Base-by-base conservation (phyloP, 768 basidiomycete genomes). In the Boletus subparvulus region DNA sequence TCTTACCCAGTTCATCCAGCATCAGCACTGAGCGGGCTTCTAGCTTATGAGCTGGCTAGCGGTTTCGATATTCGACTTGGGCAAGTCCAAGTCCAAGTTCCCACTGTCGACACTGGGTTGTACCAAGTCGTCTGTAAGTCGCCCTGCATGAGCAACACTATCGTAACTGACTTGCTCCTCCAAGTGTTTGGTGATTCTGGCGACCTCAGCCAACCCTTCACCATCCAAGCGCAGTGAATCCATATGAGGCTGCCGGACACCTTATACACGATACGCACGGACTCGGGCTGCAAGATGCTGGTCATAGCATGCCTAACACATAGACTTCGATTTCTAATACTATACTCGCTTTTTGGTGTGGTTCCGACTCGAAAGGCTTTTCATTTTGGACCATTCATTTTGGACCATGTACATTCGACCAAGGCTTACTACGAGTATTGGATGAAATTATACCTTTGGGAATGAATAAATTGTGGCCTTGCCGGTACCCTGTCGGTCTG, bases 101-200 rank as follows among this genome's bases (percentile, higher is more conserved):
- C 75, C 8, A 17, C 44, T 13, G 68, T 78, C 16, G 5, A 47
- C 0, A 36, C 64, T 21, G 73, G 69, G 12, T 48, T 68, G 10
- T 78, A 78, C 58, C 58, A 67, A 19, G 10, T 78, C 40, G 69
- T 73, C 52, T 61, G 72, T 69, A 61, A 66, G 67, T 62, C 19
- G 17, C 40, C 11, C 28, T 33, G 26, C 41, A 14, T n/a, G n/a
- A 49, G 12, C n/a, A 41, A 14, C 17, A 21, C 17, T 19, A 40
- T 26, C 19, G 13, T 16, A 28, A 12, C 57, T 65, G 49, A 64
- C 32, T 48, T n/a, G 6, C 39, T 24, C 39, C 39, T 24, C 4
- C 5, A 51, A 77, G 74, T 75, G 21, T 63, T 73, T 36, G 73
- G 70, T 26, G 69, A 73, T 43, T 73, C 73, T 40, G 74, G 68